Evolutionary conservation across 2,329 filamentous ascomycete species (phyloP), one percentile per base, ranked within the genome.

Genomic region (Exophiala xenobiotica): DNA sequence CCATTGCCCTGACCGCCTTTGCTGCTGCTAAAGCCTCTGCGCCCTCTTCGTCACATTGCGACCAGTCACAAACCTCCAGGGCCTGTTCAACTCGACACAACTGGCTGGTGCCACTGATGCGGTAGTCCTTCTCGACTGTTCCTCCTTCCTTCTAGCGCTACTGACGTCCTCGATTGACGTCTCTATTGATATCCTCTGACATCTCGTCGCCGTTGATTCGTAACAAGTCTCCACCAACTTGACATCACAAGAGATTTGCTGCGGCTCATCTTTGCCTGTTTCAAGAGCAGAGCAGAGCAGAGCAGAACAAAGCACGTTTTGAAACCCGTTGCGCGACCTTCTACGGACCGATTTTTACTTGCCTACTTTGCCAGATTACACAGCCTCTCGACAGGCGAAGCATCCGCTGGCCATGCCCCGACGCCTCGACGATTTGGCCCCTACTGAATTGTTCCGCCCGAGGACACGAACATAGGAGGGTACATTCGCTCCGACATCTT

Each of bases 341-440:
- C 37, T 49, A 23, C 35, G 47, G 37, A 22, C 19, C 14, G 18
- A 16, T n/a, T 37, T 24, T 26, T 35, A n/a, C 46, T 29, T 39
- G 40, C 19, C 19, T 26, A 20, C 24, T 31, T 38, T 29, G 39
- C 31, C 31, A 31, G 26, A 41, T 43, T 38, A 45, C 51, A 51
- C 47, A 54, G 46, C 46, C 44, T 51, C 43, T 5, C n/a, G 16
- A 23, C 20, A 18, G 27, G 39, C 29, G 39, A 11, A 29, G 8
- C 37, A 49, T 27, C 41, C 43, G 22, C 26, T 27, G 49, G 51
- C 47, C 54, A 57, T 57, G 54, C 41, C 33, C 33, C 41, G 18
- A 43, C 51, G 51, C 50, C 43, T 29, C 38, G 35, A 48, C 33
- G 20, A 31, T 33, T 14, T 41, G 35, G 44, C 44, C 39, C 47